These are phyloP conservation scores for Mycena pura DNA, from an alignment of 768 basidiomycete genomes.

Conservation along the genomic window DNA sequence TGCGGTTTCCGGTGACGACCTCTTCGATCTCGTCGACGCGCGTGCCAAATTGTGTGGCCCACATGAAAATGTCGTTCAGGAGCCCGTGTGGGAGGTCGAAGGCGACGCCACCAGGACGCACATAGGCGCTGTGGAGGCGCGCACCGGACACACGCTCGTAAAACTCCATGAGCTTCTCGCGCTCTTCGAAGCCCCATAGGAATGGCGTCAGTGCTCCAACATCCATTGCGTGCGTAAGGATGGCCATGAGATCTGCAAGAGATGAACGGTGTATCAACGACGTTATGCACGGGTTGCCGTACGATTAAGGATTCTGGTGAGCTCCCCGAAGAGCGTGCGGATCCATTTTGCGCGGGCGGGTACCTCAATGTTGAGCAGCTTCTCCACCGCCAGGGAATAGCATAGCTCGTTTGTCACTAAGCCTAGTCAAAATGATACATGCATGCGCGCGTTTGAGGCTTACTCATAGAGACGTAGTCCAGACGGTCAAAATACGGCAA, in stretches of 20 bases:
- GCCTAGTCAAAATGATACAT: not conserved
- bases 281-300: conserved; percentile 33
- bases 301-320: conserved; percentile 96
- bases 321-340: conserved; percentile 94
- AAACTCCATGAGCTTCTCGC: conserved; percentile 99
- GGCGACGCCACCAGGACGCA: conserved; percentile 96
- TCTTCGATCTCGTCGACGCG: conserved; percentile 98
- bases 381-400: conserved; percentile 97
- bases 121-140: conserved; percentile 96
- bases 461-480: conserved; percentile 99
- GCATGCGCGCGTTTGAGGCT: conserved; percentile 34
- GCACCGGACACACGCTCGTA: conserved; percentile 99
- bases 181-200: conserved; percentile 99
- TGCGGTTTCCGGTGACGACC: conserved; percentile 95
- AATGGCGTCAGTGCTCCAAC: conserved; percentile 98
- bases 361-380: conserved; percentile 95
- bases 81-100: conserved; percentile 98
- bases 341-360: conserved; percentile 99
- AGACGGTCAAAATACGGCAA: conserved; percentile 98
- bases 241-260: conserved; percentile 87
- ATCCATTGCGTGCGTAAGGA: conserved; percentile 95
- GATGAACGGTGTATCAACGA: not conserved
- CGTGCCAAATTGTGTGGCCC: conserved; percentile 92
- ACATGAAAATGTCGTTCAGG: conserved; percentile 97
- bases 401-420: conserved; percentile 98